A percentile compares a stretch with the other conserved stretches of the same genome.
phyloP scores from a whole-genome alignment of 371 early-diverging fungal genomes.

The Syncephalastrum sp. region DNA sequence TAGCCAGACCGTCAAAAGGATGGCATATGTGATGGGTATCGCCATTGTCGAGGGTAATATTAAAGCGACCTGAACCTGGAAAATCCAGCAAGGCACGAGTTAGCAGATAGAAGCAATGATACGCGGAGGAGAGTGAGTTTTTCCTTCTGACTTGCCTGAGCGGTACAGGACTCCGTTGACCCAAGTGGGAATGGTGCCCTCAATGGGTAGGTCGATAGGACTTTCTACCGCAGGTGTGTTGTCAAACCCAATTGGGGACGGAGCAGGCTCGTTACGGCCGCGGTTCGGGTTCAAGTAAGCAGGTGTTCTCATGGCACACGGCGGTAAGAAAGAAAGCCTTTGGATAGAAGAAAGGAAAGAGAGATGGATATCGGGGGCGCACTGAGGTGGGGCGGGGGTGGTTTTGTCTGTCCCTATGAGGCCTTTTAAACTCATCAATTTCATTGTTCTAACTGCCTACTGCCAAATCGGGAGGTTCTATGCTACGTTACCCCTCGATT shows the following conservation, averaged over 20 bases:
- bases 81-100: too few relatives aligned
- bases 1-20: slow-evolving; percentile 65
- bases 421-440: slow-evolving; percentile 2
- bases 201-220: slow-evolving; percentile 34
- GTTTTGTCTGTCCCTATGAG: background rate
- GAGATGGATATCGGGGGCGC: background rate
- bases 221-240: slow-evolving; percentile 51
- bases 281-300: slow-evolving; percentile 29
- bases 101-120: background rate
- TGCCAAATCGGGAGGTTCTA: too few relatives aligned
- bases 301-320: slow-evolving; percentile 29
- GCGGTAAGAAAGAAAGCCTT: background rate
- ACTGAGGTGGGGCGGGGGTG: background rate
- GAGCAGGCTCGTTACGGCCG: slow-evolving; percentile 25
- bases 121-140: background rate
- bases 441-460: slow-evolving; percentile 3
- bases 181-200: slow-evolving; percentile 59
- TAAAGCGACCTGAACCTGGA: slow-evolving; percentile 46
- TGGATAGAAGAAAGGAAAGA: background rate
- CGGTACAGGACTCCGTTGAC: slow-evolving; percentile 59
- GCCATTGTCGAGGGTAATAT: slow-evolving; percentile 42
- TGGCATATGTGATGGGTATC: slow-evolving; percentile 57
- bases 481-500: too few relatives aligned
- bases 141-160: slow-evolving; percentile 33
- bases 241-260: slow-evolving; percentile 47